These are phyloP conservation scores for Candida easanensis DNA, from an alignment of 805 yeast genomes.

Conservation along the genomic window DNA sequence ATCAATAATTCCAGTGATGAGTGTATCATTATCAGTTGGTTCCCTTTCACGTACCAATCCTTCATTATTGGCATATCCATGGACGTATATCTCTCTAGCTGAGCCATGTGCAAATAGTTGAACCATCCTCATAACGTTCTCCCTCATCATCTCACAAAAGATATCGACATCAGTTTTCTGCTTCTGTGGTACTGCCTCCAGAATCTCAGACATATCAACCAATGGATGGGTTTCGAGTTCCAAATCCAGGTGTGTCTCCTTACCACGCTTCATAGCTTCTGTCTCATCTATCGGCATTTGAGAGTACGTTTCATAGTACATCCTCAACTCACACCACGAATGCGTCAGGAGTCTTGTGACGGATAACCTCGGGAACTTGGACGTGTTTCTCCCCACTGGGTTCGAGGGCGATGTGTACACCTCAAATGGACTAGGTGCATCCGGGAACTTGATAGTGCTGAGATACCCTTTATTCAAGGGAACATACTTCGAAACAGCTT, in stretches of 20 bases:
- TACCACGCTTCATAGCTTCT: constrained; percentile 45
- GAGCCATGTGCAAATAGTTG: constrained; percentile 44
- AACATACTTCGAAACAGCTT: constrained; percentile 3
- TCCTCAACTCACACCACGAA: constrained; percentile 68
- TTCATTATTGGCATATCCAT: constrained; percentile 28
- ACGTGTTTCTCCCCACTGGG: not conserved
- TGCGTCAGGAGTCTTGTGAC: constrained; percentile 60
- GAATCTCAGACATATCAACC: constrained; percentile 6
- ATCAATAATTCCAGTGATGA: constrained; percentile 68
- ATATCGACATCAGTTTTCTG: constrained; percentile 15
- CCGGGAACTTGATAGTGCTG: constrained; percentile 1
- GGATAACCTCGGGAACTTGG: constrained; percentile 39
- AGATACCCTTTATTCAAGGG: constrained; percentile 11
- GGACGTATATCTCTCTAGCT: constrained; percentile 58
- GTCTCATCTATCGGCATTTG: constrained; percentile 36
- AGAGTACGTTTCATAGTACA: constrained; percentile 50
- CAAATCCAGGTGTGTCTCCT: constrained; percentile 41
- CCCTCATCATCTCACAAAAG: constrained; percentile 37
- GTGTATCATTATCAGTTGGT: constrained; percentile 31
- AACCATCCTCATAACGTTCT: constrained; percentile 40
- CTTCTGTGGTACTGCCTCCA: constrained; percentile 1
- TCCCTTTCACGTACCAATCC: constrained; percentile 8
- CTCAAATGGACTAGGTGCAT: constrained; percentile 20
- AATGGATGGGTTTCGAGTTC: constrained; percentile 46
- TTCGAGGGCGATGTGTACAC: constrained; percentile 10